A percentile compares a stretch with the other conserved stretches of the same genome.
phyloP scores from a whole-genome alignment of 169 alveolate genomes.

The Plasmodium relictum region DNA sequence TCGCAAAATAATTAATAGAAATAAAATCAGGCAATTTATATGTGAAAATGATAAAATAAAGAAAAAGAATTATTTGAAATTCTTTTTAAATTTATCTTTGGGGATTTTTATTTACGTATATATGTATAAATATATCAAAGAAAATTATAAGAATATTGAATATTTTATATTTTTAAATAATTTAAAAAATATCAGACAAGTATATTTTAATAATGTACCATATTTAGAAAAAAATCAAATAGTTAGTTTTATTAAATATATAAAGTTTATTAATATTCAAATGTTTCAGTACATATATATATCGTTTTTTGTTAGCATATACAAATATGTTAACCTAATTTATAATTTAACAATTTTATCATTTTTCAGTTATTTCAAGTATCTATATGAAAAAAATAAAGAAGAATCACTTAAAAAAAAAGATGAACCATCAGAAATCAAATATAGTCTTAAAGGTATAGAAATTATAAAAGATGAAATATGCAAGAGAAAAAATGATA shows the following conservation, averaged over 20 bases:
- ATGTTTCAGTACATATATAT: constrained; percentile 66
- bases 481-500: not conserved
- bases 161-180: constrained; percentile 69
- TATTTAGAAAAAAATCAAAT: constrained; percentile 29
- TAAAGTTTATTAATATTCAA: constrained; percentile 42
- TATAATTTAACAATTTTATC: constrained; percentile 39
- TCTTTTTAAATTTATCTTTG: constrained; percentile 60
- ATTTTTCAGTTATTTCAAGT: constrained; percentile 31
- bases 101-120: constrained; percentile 69
- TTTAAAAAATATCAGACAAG: constrained; percentile 29
- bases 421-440: not conserved
- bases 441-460: not conserved
- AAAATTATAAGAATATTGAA: constrained; percentile 46
- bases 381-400: constrained; percentile 20
- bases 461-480: not conserved
- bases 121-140: constrained; percentile 37
- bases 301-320: constrained; percentile 57
- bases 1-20: constrained; percentile 63
- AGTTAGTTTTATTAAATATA: constrained; percentile 21
- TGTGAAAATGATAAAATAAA: constrained; percentile 65
- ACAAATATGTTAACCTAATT: constrained; percentile 47
- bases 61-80: constrained; percentile 51
- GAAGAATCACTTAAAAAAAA: not conserved
- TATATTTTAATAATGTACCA: constrained; percentile 52
- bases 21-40: constrained; percentile 53